These are phyloP conservation scores for Kalaharituber pfeilii DNA, from an alignment of 2,329 filamentous ascomycete genomes.

Conservation along the genomic window DNA sequence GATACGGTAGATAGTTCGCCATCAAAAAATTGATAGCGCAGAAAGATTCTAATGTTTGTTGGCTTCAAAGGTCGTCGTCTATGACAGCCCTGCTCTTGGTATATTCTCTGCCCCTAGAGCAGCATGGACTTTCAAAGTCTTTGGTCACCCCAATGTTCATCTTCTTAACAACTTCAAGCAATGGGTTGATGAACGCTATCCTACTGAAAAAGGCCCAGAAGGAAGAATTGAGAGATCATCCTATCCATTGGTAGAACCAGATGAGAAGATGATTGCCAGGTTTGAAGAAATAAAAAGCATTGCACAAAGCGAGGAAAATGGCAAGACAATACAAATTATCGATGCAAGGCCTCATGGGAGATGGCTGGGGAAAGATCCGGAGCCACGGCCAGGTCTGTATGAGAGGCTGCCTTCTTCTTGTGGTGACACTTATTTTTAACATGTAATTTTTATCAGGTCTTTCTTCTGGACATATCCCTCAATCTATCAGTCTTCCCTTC, in stretches of 20 bases:
- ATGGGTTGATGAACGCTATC: slow-evolving; percentile 74
- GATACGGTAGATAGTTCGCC: slow-evolving; percentile 41
- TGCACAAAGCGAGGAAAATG: slow-evolving; percentile 46
- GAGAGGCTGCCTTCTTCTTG: too few species aligned
- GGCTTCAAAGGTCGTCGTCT: slow-evolving; percentile 69
- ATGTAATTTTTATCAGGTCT: too few species aligned
- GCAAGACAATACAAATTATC: slow-evolving; percentile 68
- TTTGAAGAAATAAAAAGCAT: slow-evolving; percentile 73
- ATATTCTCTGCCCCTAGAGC: slow-evolving; percentile 90
- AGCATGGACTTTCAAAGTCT: slow-evolving; percentile 79
- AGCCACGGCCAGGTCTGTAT: slow-evolving; percentile 58
- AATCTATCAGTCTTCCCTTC: slow-evolving; percentile 68
- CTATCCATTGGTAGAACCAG: slow-evolving; percentile 36
- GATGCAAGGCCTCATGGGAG: slow-evolving; percentile 78
- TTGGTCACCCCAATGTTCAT: slow-evolving; percentile 78
- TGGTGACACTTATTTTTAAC: too few species aligned
- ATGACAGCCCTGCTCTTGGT: slow-evolving; percentile 77
- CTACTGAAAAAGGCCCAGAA: slow-evolving; percentile 53
- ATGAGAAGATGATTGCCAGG: slow-evolving; percentile 48
- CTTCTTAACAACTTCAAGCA: slow-evolving; percentile 86
- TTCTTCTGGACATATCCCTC: slow-evolving; percentile 80
- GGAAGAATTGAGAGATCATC: slow-evolving; percentile 22
- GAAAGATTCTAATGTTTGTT: too few species aligned
- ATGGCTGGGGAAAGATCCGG: slow-evolving; percentile 66
- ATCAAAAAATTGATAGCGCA: too few species aligned